These are phyloP conservation scores for Penicillium capsulatum DNA, from an alignment of 2,329 filamentous ascomycete genomes.

Conservation along the genomic window DNA sequence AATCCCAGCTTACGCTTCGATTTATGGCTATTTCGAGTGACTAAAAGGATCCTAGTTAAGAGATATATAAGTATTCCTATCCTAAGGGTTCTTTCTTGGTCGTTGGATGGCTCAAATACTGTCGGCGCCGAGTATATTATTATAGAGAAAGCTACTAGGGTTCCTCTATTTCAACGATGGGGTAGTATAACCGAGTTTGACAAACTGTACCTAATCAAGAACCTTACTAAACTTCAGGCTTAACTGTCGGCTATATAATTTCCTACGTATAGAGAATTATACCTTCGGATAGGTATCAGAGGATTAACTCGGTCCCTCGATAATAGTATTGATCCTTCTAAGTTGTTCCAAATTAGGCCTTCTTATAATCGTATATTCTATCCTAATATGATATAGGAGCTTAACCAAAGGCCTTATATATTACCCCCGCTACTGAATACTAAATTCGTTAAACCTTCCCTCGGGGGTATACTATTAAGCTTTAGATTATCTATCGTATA, in stretches of 20 bases:
- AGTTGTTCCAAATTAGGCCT: slow-evolving; percentile 16
- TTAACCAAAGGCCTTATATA: slow-evolving; percentile 15
- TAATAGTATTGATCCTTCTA: slow-evolving; percentile 12
- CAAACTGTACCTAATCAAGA: slow-evolving; percentile 22
- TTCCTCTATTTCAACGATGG: slow-evolving; percentile 30
- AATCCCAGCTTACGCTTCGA: slow-evolving; percentile 11
- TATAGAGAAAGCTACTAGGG: slow-evolving; percentile 36
- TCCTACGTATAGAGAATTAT: slow-evolving; percentile 25
- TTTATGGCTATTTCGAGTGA: slow-evolving; percentile 1
- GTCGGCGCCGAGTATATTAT: slow-evolving; percentile 41
- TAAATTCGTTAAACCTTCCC: slow-evolving; percentile 8
- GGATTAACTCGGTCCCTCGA: slow-evolving; percentile 5
- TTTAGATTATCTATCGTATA: slow-evolving; percentile 16
- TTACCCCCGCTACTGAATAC: not conserved
- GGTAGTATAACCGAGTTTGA: slow-evolving; percentile 27
- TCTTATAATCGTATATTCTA: slow-evolving; percentile 17
- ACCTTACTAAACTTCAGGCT: slow-evolving; percentile 22
- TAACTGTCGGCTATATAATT: slow-evolving; percentile 17
- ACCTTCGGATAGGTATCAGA: slow-evolving; percentile 14
- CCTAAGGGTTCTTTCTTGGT: slow-evolving; percentile 25
- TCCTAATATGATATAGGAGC: slow-evolving; percentile 1
- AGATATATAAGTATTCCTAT: slow-evolving; percentile 22
- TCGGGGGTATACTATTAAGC: slow-evolving; percentile 14
- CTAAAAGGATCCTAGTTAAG: slow-evolving; percentile 12
- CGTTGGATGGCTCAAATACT: slow-evolving; percentile 21